phyloP scores from a whole-genome alignment of 1,284 basidiomycete species.

The Kwoniella shivajii region DNA sequence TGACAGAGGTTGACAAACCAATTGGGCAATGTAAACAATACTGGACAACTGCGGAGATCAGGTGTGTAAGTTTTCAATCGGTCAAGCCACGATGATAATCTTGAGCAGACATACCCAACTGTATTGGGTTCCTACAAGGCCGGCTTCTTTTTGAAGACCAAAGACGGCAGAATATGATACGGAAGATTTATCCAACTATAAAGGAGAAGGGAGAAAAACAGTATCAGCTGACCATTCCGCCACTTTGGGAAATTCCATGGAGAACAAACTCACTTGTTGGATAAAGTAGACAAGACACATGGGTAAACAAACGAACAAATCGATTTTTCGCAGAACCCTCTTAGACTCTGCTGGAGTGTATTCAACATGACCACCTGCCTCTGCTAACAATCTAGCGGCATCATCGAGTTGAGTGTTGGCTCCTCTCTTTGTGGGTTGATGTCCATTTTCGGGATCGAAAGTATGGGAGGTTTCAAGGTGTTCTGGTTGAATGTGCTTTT shows the following conservation, averaged over 20 bases:
- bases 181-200: constrained; percentile 50
- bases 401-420: constrained; percentile 38
- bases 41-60: neutral
- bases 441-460: constrained; percentile 9
- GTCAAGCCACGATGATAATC: constrained; percentile 35
- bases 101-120: constrained; percentile 20
- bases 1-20: constrained; percentile 45
- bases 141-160: constrained; percentile 28
- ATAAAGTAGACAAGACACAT: constrained; percentile 46
- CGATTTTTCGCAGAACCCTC: constrained; percentile 38
- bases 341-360: constrained; percentile 37
- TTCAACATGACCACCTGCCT: constrained; percentile 38
- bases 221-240: constrained; percentile 5
- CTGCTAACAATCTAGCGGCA: constrained; percentile 35
- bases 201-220: constrained; percentile 18
- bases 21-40: constrained; percentile 39
- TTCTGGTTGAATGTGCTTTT: constrained; percentile 12
- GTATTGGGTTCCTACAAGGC: constrained; percentile 36
- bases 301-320: constrained; percentile 38
- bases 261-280: constrained; percentile 27
- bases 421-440: constrained; percentile 2
- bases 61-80: too few species aligned
- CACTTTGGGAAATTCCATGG: neutral
- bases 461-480: constrained; percentile 15
- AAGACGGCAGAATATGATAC: constrained; percentile 52